Evolutionary conservation across 352 stramenopile genomes (phyloP).

Genomic region (Phytophthora ohioensis): DNA sequence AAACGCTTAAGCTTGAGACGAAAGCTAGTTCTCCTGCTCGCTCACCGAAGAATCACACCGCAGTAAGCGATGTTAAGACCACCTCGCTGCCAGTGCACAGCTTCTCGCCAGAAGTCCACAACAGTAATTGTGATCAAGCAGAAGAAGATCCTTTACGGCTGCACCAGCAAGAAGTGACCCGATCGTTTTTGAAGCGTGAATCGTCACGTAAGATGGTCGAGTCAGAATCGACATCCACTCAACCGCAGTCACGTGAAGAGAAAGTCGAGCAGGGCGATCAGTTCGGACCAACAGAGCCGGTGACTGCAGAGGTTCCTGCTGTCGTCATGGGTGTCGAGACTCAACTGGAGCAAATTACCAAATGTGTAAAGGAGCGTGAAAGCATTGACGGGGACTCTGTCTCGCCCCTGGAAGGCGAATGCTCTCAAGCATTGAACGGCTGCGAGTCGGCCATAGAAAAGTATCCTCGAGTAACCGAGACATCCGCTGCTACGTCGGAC

Average conservation of each 20-base stretch:
- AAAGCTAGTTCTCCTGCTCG: no score
- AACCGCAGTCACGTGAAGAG: conserved; percentile 3
- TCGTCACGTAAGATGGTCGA: conserved; percentile 21
- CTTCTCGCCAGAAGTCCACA: no score
- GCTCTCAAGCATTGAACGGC: conserved; percentile 13
- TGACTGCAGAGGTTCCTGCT: not conserved
- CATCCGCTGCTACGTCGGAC: not conserved
- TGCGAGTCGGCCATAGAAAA: conserved; percentile 13
- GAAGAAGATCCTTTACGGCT: conserved; percentile 14
- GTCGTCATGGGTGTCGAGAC: conserved; percentile 7
- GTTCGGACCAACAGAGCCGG: not conserved
- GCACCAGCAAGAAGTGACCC: conserved; percentile 22
- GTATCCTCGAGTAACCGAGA: conserved; percentile 6
- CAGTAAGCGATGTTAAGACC: no score
- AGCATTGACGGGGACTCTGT: conserved; percentile 13
- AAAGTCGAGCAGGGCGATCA: conserved; percentile 3
- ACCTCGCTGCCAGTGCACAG: no score
- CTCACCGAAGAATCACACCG: no score
- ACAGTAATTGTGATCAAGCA: not conserved
- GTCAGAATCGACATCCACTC: conserved; percentile 4
- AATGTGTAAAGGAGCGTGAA: conserved; percentile 14
- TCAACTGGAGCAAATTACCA: conserved; percentile 7
- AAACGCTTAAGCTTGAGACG: not conserved
- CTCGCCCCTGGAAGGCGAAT: conserved; percentile 9
- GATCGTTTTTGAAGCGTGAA: conserved; percentile 26